Percentiles rank a stretch among this genome's conserved stretches.
These are phyloP conservation scores for Sechiopsis laciniata DNA, from an alignment of 306 rosid species.

Conservation along the genomic window DNA sequence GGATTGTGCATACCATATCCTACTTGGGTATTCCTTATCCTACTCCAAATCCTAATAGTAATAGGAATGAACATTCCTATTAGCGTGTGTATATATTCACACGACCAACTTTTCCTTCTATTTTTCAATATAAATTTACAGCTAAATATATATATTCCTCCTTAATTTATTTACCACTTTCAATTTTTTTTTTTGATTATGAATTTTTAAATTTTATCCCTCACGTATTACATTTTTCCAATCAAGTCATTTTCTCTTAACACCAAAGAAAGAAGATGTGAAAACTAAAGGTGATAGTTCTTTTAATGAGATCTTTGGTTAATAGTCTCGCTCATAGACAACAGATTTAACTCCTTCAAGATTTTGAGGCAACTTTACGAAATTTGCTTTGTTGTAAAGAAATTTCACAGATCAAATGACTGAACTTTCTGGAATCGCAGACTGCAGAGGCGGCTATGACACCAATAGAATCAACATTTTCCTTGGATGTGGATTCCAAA, in stretches of 20 bases:
- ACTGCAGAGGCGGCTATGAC: constrained; percentile 65
- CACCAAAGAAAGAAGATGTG: background rate
- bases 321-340: background rate
- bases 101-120: background rate
- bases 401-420: constrained; percentile 12
- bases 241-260: background rate
- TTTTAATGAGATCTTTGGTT: background rate
- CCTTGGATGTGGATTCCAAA: constrained; percentile 47
- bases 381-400: background rate
- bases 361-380: background rate
- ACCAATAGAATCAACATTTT: constrained; percentile 56
- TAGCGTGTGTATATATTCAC: background rate
- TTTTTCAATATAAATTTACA: background rate
- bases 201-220: background rate
- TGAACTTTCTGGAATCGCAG: constrained; percentile 28
- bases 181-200: background rate
- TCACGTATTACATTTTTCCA: background rate
- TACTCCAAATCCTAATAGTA: too few relatives aligned
- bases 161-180: background rate
- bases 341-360: background rate
- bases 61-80: too few relatives aligned
- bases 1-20: too few relatives aligned
- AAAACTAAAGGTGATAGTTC: background rate
- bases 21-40: too few relatives aligned
- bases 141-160: background rate